Conservation (phyloP, 1,284 basidiomycete genomes). For the Malassezia nana region DNA sequence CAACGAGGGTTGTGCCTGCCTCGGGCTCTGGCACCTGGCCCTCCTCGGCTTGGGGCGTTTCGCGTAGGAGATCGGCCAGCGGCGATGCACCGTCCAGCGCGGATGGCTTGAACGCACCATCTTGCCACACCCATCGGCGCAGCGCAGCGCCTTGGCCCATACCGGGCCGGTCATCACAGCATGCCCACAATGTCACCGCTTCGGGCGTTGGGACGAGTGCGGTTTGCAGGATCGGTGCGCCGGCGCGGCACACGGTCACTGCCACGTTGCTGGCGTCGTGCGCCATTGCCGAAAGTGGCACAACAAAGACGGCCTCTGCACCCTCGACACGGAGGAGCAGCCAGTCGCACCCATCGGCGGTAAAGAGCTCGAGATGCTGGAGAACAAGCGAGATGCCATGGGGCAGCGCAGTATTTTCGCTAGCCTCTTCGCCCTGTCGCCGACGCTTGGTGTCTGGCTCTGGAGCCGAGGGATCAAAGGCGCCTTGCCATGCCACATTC, state of each 20-base stretch:
- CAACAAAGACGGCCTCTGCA: conserved; percentile 29
- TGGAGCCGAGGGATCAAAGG: conserved; percentile 6
- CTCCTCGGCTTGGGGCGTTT: neutral
- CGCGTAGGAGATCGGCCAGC: neutral
- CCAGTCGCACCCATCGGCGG: conserved; percentile 15
- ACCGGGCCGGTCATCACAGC: conserved; percentile 12
- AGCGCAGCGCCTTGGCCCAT: conserved; percentile 7
- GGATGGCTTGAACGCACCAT: neutral
- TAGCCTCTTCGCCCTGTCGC: neutral
- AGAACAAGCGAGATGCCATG: conserved; percentile 25
- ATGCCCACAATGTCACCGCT: conserved; percentile 1
- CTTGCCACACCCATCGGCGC: neutral
- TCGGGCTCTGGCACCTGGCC: neutral
- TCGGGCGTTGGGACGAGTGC: conserved; percentile 1
- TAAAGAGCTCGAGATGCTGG: conserved; percentile 22
- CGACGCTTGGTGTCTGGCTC: neutral
- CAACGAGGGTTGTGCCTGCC: conserved; percentile 16
- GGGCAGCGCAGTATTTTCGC: conserved; percentile 12
- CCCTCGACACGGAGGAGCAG: conserved; percentile 33
- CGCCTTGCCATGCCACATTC: conserved; percentile 7
- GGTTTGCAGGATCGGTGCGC: conserved; percentile 25
- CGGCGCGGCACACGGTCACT: conserved; percentile 13
- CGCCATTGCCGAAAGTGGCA: conserved; percentile 20
- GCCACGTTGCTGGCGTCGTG: neutral
- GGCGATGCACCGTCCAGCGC: neutral